Base-by-base conservation (phyloP, 2,329 filamentous ascomycete species). In the Zymoseptoria ardabiliae region DNA sequence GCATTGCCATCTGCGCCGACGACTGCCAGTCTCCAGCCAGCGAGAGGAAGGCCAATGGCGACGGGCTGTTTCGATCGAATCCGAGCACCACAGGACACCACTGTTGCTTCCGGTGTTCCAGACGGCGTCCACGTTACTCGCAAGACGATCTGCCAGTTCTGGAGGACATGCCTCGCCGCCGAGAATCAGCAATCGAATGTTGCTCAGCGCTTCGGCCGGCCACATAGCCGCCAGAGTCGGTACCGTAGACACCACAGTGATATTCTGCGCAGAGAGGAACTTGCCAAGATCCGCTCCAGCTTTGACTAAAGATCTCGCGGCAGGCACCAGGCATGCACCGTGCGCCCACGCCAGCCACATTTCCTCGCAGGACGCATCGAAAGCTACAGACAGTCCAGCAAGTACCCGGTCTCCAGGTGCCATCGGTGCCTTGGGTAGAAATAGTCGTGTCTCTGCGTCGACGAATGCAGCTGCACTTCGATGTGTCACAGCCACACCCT, bases 311-410 rank as follows among this genome's bases (percentile, higher is more conserved):
- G 62, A 30, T 21, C 65, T 54, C 20, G 64, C 66, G 41, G 64
- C 65, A 19, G 66, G 61, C 10, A 63, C 62, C 13, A 67, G 62
- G 23, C 66, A 64, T 17, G 57, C 65, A 50, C 65, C 64, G 25
- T 63, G 64, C 9, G 64, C 64, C 35, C 66, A 61, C 19, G 65
- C 66, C 3, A 66, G 56, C 64, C 65, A 67, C 64, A 67, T 67
- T 41, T 67, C 65, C 54, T 67, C 65, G n/a, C 53, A 61, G 48
- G 66, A 67, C 65, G 66, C 66, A 22, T 67, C 65, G 52, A 67
- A 67, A 9, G 65, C 65, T 19, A 64, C 64, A 21, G 60, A 63
- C 50, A 66, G 64, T 51, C 64, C 64, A 53, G 65, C 65, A 61
- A 63, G 65, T 2, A 66, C 63, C 23, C 65, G 52, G 56, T 66